A percentile compares a stretch with the other conserved stretches of the same genome.
Evolutionary conservation across 495 filamentous ascomycete species (phyloP).

Genomic region (Xylaria scruposa): DNA sequence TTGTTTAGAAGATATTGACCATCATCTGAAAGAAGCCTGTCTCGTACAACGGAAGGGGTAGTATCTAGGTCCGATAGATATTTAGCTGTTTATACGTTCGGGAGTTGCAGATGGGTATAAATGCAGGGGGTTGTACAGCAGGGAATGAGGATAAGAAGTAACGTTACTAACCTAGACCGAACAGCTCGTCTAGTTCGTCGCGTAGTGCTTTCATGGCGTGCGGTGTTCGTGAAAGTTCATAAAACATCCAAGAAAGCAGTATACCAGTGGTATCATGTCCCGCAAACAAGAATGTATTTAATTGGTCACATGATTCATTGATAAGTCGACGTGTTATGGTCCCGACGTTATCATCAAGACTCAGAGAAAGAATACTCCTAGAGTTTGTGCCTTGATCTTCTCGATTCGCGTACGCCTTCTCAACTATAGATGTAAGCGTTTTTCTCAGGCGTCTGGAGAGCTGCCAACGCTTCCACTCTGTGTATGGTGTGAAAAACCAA

Average conservation of each 20-base stretch:
- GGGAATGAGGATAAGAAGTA: conserved; percentile 12
- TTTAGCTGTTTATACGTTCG: conserved; percentile 29
- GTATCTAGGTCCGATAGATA: neutral
- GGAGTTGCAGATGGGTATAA: neutral
- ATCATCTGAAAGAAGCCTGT: conserved; percentile 3
- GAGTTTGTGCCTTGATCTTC: neutral
- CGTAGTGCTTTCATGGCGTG: conserved; percentile 37
- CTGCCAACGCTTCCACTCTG: conserved; percentile 10
- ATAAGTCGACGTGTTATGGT: neutral
- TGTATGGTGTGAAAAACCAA: conserved; percentile 20
- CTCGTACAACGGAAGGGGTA: neutral
- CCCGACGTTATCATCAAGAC: neutral
- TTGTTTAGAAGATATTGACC: conserved; percentile 48
- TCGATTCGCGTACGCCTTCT: conserved; percentile 6
- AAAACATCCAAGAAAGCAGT: conserved; percentile 37
- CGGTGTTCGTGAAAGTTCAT: conserved; percentile 48
- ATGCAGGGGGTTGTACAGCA: neutral
- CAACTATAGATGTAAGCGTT: conserved; percentile 21
- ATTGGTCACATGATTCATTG: conserved; percentile 14
- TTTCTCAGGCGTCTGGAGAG: conserved; percentile 16
- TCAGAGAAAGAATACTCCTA: conserved; percentile 29
- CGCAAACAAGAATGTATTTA: conserved; percentile 42
- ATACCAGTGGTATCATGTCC: conserved; percentile 46
- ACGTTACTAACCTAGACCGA: conserved; percentile 22
- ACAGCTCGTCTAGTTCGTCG: conserved; percentile 46